Conservation (phyloP, 2,329 filamentous ascomycete species). For the Paracoccidioides lutzii region DNA sequence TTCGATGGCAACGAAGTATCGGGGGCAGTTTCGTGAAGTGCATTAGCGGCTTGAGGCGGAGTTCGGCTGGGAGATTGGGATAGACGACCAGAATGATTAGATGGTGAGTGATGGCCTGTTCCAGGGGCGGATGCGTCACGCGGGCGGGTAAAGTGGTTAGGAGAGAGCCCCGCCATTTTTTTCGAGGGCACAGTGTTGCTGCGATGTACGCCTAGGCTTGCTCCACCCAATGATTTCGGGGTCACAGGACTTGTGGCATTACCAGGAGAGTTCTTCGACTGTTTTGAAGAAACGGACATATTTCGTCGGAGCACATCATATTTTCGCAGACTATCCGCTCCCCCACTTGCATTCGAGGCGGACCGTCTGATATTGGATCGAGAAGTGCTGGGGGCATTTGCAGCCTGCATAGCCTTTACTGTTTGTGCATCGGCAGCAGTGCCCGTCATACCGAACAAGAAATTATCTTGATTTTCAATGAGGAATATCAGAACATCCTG, state of each 20-base stretch:
- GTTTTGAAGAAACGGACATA: conserved; percentile 81
- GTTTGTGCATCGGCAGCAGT: conserved; percentile 88
- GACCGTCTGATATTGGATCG: conserved; percentile 53
- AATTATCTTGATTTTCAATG: conserved; percentile 97
- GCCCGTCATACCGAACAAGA: conserved; percentile 95
- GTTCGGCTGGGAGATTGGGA: conserved; percentile 21
- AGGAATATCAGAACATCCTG: conserved; percentile 96
- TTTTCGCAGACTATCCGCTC: conserved; percentile 72
- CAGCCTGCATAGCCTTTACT: conserved; percentile 56
- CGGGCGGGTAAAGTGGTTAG: conserved; percentile 5
- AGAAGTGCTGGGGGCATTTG: conserved; percentile 34
- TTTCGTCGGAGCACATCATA: conserved; percentile 66
- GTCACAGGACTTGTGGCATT: conserved; percentile 54
- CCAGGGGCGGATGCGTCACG: conserved; percentile 30
- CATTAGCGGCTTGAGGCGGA: conserved; percentile 14
- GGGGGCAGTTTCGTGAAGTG: conserved; percentile 5
- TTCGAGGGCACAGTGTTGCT: conserved; percentile 94
- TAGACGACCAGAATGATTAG: conserved; percentile 14
- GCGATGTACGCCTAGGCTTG: conserved; percentile 44
- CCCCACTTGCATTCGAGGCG: conserved; percentile 76
- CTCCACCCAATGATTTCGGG: conserved; percentile 42
- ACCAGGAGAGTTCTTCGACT: conserved; percentile 58
- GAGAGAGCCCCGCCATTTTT: conserved; percentile 36
- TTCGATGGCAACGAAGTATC: conserved; percentile 5
- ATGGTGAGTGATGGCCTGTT: conserved; percentile 21